Percentiles rank a stretch among this genome's conserved stretches.
These are phyloP conservation scores for Apiospora malaysiana DNA, from an alignment of 2,329 filamentous ascomycete genomes.

Conservation along the genomic window DNA sequence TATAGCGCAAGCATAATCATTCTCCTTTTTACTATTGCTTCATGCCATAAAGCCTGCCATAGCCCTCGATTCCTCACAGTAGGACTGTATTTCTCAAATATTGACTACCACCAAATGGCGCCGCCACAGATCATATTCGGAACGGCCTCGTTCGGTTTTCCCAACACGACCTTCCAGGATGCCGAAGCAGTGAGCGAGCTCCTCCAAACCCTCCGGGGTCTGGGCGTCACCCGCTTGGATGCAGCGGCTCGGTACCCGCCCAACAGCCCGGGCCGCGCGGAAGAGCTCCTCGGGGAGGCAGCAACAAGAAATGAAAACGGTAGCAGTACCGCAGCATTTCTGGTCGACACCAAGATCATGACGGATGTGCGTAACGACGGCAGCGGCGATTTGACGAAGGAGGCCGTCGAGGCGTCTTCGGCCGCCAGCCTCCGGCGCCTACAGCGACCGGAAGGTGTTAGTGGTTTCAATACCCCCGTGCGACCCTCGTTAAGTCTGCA, in stretches of 20 bases:
- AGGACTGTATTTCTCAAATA: neutral
- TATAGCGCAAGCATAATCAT: too few species aligned
- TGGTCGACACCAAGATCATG: slow-evolving; percentile 43
- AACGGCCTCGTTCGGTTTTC: slow-evolving; percentile 36
- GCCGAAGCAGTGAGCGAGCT: slow-evolving; percentile 28
- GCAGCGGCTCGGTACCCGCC: slow-evolving; percentile 43
- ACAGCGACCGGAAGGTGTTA: slow-evolving; percentile 24
- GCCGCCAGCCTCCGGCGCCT: slow-evolving; percentile 38
- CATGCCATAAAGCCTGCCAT: too few species aligned
- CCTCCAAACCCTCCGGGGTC: slow-evolving; percentile 28
- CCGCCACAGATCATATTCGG: slow-evolving; percentile 37
- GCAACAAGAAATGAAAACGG: slow-evolving; percentile 11
- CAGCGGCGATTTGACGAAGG: slow-evolving; percentile 36
- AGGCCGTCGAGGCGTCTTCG: slow-evolving; percentile 36
- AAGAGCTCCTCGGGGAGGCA: slow-evolving; percentile 39
- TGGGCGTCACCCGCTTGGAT: slow-evolving; percentile 31
- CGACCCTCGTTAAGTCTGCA: neutral
- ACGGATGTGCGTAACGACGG: slow-evolving; percentile 37
- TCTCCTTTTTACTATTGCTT: too few species aligned
- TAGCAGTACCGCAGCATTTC: slow-evolving; percentile 29
- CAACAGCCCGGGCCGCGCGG: slow-evolving; percentile 38
- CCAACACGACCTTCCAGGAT: slow-evolving; percentile 35
- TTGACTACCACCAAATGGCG: slow-evolving; percentile 25
- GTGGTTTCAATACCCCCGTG: neutral
- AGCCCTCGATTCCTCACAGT: too few species aligned